Conservation (phyloP, 257 asterid genomes). For the Capsicum pubescens region DNA sequence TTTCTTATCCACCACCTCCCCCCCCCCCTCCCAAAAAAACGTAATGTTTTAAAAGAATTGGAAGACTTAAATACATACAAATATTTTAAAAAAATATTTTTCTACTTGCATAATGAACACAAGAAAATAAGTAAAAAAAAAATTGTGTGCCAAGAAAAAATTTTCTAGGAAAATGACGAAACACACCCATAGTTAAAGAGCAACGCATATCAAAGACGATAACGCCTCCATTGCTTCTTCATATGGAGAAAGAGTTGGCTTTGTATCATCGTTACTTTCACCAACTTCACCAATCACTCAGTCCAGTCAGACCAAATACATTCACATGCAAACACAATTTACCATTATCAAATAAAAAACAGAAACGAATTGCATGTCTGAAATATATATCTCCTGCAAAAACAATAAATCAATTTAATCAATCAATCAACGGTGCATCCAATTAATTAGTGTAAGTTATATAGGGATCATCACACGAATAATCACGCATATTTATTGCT, state of each 20-base stretch:
- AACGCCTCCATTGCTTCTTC: slow-evolving; percentile 96
- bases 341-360: background rate
- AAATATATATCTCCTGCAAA: background rate
- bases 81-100: too few species aligned
- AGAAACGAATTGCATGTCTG: background rate
- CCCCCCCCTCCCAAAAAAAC: too few species aligned
- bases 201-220: slow-evolving; percentile 76
- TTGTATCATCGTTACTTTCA: slow-evolving; percentile 51
- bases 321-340: background rate
- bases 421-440: background rate
- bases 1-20: too few species aligned
- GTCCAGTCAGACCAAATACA: background rate
- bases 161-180: too few species aligned
- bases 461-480: too few species aligned
- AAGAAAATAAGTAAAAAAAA: too few species aligned
- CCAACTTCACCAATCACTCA: slow-evolving; percentile 27
- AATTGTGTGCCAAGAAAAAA: too few species aligned
- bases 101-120: too few species aligned
- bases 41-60: too few species aligned
- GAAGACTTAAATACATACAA: too few species aligned
- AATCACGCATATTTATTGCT: too few species aligned
- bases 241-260: slow-evolving; percentile 49
- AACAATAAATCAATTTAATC: background rate
- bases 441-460: background rate
- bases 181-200: slow-evolving; percentile 59